These are phyloP conservation scores for Yamadazyma dushanensis DNA, from an alignment of 1,139 yeast species.

Conservation along the genomic window DNA sequence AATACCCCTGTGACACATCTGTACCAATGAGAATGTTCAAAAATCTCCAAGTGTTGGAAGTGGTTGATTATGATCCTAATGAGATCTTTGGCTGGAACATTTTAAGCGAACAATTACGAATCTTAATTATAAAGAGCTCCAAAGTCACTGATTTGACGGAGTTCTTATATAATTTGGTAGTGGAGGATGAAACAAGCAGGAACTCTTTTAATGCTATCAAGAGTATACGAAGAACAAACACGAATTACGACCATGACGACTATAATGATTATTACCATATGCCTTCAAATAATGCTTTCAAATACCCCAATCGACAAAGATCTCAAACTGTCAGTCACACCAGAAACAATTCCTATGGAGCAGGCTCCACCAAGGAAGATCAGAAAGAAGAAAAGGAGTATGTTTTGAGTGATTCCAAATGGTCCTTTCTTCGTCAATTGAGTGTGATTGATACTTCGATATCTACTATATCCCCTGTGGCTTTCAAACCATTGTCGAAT, in stretches of 20 bases:
- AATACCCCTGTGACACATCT: conserved; percentile 69
- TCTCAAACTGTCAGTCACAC: conserved; percentile 22
- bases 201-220: conserved; percentile 32
- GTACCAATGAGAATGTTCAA: conserved; percentile 63
- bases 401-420: conserved; percentile 38
- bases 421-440: conserved; percentile 58
- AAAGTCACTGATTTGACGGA: conserved; percentile 54
- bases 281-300: conserved; percentile 20
- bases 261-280: conserved; percentile 8
- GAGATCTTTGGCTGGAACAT: conserved; percentile 67
- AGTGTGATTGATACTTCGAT: conserved; percentile 59
- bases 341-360: conserved; percentile 14
- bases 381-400: background rate
- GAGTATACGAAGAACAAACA: conserved; percentile 13
- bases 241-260: conserved; percentile 14
- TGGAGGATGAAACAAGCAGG: conserved; percentile 55
- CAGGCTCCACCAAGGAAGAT: conserved; percentile 25
- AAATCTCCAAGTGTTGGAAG: conserved; percentile 60
- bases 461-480: conserved; percentile 40
- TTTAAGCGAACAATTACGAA: conserved; percentile 55
- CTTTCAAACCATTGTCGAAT: conserved; percentile 50
- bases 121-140: conserved; percentile 52
- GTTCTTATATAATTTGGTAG: conserved; percentile 48
- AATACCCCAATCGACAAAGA: conserved; percentile 26
- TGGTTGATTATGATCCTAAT: conserved; percentile 60